Evolutionary conservation across 257 asterid species (phyloP).

Genomic region (Lycium ferocissimum): DNA sequence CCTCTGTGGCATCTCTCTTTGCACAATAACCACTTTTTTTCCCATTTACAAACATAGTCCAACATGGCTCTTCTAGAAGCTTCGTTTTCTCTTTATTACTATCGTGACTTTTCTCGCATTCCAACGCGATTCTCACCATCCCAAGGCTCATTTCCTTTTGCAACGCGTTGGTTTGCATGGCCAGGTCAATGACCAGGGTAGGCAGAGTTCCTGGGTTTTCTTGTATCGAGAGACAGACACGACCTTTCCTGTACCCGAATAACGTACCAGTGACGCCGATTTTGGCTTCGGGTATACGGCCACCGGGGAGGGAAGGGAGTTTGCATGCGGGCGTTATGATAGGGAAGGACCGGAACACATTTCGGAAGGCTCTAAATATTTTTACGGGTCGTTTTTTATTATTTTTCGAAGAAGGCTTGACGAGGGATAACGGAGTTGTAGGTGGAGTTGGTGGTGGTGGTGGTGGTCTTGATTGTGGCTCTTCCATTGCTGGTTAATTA

Average conservation of each 20-base stretch:
- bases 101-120: slow-evolving; percentile 44
- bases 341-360: slow-evolving; percentile 81
- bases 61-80: slow-evolving; percentile 70
- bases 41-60: slow-evolving; percentile 90
- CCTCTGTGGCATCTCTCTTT: slow-evolving; percentile 67
- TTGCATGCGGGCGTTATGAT: slow-evolving; percentile 68
- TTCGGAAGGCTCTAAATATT: slow-evolving; percentile 64
- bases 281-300: slow-evolving; percentile 34
- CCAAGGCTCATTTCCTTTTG: slow-evolving; percentile 56
- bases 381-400: slow-evolving; percentile 44
- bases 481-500: slow-evolving; percentile 67
- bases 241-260: slow-evolving; percentile 62
- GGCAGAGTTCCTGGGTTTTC: slow-evolving; percentile 55
- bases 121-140: slow-evolving; percentile 56
- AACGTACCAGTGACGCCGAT: slow-evolving; percentile 63
- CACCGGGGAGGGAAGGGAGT: slow-evolving; percentile 71
- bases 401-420: slow-evolving; percentile 58
- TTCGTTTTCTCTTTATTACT: slow-evolving; percentile 39
- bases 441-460: slow-evolving; percentile 45
- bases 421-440: slow-evolving; percentile 51
- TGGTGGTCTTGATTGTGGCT: slow-evolving; percentile 44
- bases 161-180: slow-evolving; percentile 48
- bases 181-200: slow-evolving; percentile 47
- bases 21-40: slow-evolving; percentile 73
- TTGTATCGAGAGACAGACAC: slow-evolving; percentile 51